Base-by-base conservation (phyloP, 129 eudicot genomes). In the Escallonia herrerae region DNA sequence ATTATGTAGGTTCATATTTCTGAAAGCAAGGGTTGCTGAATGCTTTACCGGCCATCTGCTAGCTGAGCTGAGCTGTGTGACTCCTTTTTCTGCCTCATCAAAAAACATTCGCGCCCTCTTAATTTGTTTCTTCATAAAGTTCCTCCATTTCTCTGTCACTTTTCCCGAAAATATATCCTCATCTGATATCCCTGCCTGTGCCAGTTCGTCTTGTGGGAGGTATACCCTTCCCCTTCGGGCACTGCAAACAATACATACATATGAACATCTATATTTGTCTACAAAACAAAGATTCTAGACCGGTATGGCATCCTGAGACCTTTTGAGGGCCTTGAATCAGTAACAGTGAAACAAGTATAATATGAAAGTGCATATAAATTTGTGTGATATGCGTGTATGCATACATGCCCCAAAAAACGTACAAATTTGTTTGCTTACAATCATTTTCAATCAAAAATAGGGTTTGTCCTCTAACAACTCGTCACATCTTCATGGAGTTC, bases 21-120 rank as follows among this genome's bases (percentile, higher is more conserved):
- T 22, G 12, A 6, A 51, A 6, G n/a, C n/a, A 43, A 12, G 64
- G 15, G 67, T 37, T 57, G 62, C n/a, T 3, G 39, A 40, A 4
- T 52, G 61, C 95, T 89, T 22, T 80, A 94, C 99, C 0, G 99
- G 99, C 99, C 97, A 94, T 89, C 99, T 84, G 63, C 99, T 94
- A 51, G 95, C 97, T 12, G 97, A 61, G 75, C 91, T 89, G 61
- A 94, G 95, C 58, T 94, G 88, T 47, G 84, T 84, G 50, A 89
- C 99, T 8, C 97, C 97, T 66, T 74, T 77, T 75, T 94, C 95
- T 43, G 99, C 97, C 56, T 94, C 95, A 69, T 89, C 90, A 55
- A 94, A 94, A 81, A 89, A 94, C 63, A 81, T 80, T 78, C 99
- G 74, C 12, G 99, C 99, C 69, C 99, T 79, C 68, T 76, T 78